Evolutionary conservation across 768 basidiomycete species (phyloP).

Genomic region (Serendipita sp.): DNA sequence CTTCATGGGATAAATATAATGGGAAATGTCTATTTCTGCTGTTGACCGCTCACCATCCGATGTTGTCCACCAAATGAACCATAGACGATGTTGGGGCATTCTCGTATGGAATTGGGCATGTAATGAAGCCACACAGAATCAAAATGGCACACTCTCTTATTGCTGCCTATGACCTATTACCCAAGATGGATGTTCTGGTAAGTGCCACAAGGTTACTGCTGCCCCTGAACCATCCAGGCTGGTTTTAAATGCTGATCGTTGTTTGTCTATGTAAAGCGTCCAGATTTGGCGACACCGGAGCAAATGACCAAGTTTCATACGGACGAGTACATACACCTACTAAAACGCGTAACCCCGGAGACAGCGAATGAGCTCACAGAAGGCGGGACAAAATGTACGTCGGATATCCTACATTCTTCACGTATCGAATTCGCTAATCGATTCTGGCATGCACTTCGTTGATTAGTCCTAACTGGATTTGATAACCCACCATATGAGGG

Average conservation of each 20-base stretch:
- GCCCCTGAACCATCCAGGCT: not conserved
- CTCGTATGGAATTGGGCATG: conserved; percentile 76
- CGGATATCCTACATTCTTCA: not conserved
- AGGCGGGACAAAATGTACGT: conserved; percentile 71
- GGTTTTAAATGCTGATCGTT: not conserved
- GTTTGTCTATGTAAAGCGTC: conserved; percentile 29
- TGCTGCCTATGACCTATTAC: conserved; percentile 81
- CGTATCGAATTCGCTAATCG: not conserved
- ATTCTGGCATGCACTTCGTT: not conserved
- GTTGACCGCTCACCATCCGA: no score
- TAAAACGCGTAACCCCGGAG: conserved; percentile 79
- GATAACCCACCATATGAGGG: conserved; percentile 97
- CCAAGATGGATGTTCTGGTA: conserved; percentile 85
- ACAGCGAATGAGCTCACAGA: conserved; percentile 74
- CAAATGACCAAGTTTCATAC: conserved; percentile 92
- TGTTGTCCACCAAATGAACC: not conserved
- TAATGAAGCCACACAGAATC: conserved; percentile 95
- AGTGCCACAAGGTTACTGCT: conserved; percentile 17
- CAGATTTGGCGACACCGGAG: conserved; percentile 52
- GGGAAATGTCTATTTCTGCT: no score
- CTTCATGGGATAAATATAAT: no score
- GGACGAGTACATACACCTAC: conserved; percentile 93
- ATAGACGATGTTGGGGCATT: conserved; percentile 52
- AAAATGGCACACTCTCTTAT: conserved; percentile 86
- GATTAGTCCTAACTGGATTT: conserved; percentile 51